Conservation (phyloP, 129 eudicot species). For the Ambrosia artemisiifolia region DNA sequence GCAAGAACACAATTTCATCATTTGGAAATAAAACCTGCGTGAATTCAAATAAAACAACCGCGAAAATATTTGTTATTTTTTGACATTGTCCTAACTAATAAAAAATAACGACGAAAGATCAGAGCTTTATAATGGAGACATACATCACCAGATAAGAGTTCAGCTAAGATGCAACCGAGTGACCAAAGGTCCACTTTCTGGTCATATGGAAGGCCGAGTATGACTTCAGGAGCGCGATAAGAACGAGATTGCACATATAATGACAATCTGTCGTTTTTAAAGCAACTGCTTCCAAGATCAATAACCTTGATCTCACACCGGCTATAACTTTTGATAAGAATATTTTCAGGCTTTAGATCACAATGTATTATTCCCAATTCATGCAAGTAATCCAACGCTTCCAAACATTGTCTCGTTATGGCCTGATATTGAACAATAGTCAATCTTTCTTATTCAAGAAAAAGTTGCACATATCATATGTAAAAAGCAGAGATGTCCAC, state of each 20-base stretch:
- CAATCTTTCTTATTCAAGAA: constrained; percentile 14
- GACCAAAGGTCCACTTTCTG: constrained; percentile 95
- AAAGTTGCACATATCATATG: not conserved
- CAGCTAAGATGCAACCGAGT: constrained; percentile 90
- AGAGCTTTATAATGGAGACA: not conserved
- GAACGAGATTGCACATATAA: constrained; percentile 94
- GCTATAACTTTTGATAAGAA: constrained; percentile 84
- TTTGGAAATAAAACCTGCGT: constrained; percentile 89
- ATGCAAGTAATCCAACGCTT: constrained; percentile 78
- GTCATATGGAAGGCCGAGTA: constrained; percentile 80
- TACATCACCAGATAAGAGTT: constrained; percentile 92
- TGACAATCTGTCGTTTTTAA: constrained; percentile 65
- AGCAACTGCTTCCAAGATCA: constrained; percentile 99
- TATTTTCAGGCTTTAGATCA: constrained; percentile 95
- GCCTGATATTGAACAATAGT: constrained; percentile 34
- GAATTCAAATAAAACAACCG: not conserved
- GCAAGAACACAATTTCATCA: constrained; percentile 57
- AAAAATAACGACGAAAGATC: constrained; percentile 2
- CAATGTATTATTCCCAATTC: constrained; percentile 86
- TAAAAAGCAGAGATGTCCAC: not conserved
- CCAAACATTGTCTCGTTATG: constrained; percentile 83
- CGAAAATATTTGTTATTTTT: not conserved
- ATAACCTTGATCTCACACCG: constrained; percentile 92
- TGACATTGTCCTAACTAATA: not conserved
- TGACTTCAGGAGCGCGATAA: constrained; percentile 97